Conservation (phyloP, 2,329 filamentous ascomycete genomes). For the Hypoxylon sp. region DNA sequence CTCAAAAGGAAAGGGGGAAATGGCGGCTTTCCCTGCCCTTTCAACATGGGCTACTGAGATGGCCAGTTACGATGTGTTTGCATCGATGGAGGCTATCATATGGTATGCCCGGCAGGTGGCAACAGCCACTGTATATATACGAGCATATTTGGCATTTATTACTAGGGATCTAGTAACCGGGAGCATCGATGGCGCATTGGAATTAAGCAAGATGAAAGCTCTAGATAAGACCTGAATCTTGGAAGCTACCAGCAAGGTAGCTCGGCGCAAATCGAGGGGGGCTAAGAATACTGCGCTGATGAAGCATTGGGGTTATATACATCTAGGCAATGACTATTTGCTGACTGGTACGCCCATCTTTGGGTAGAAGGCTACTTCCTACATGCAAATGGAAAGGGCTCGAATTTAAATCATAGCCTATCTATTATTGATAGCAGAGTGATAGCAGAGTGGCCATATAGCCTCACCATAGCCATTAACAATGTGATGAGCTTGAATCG, state of each 20-base stretch:
- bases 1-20: slow-evolving; percentile 27
- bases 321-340: slow-evolving; percentile 6
- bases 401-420: not conserved
- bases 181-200: slow-evolving; percentile 30
- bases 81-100: slow-evolving; percentile 9
- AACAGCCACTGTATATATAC: slow-evolving; percentile 20
- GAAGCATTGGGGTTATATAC: not conserved
- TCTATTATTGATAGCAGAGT: not conserved
- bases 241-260: not conserved
- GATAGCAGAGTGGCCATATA: not conserved
- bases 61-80: not conserved
- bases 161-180: slow-evolving; percentile 16
- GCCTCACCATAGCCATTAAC: not conserved
- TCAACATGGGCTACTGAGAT: slow-evolving; percentile 11
- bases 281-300: not conserved
- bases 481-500: not conserved
- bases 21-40: slow-evolving; percentile 6
- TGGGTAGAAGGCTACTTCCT: slow-evolving; percentile 1
- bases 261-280: not conserved
- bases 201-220: slow-evolving; percentile 8
- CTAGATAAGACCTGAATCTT: slow-evolving; percentile 1
- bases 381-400: not conserved
- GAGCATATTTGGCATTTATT: slow-evolving; percentile 16
- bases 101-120: slow-evolving; percentile 9
- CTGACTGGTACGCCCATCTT: not conserved